Percentiles rank a stretch among this genome's conserved stretches.
Evolutionary conservation across 1,139 yeast genomes (phyloP).

Genomic region (Schwanniomyces etchellsii): DNA sequence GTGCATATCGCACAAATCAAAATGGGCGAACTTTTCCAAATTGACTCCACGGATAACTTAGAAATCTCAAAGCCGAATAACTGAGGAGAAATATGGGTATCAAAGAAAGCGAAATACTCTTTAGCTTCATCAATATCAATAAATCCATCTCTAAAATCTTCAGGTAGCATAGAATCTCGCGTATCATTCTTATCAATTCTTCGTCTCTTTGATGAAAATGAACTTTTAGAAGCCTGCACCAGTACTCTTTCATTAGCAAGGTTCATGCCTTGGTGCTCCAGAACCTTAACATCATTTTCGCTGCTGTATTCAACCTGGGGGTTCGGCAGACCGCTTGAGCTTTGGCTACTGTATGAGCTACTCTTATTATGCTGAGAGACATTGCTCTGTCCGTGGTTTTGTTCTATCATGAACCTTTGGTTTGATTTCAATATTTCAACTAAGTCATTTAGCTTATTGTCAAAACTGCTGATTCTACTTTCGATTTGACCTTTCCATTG

Average conservation of each 20-base stretch:
- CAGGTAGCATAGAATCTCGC: slow-evolving; percentile 8
- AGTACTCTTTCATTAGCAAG: too few relatives aligned
- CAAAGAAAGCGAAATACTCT: slow-evolving; percentile 47
- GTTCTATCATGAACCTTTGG: slow-evolving; percentile 14
- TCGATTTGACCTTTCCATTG: slow-evolving; percentile 45
- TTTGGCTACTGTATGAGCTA: too few relatives aligned
- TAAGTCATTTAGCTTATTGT: slow-evolving; percentile 39
- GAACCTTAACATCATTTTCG: background rate
- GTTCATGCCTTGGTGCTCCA: background rate
- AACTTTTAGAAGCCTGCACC: too few relatives aligned
- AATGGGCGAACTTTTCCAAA: slow-evolving; percentile 56
- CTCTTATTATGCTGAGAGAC: too few relatives aligned
- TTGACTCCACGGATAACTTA: slow-evolving; percentile 39
- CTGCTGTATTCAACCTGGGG: background rate
- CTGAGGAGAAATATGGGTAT: slow-evolving; percentile 55
- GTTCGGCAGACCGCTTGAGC: background rate
- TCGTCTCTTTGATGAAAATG: background rate
- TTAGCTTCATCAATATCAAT: slow-evolving; percentile 41
- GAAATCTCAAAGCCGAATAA: slow-evolving; percentile 62
- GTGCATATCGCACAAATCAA: slow-evolving; percentile 58
- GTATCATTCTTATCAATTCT: background rate
- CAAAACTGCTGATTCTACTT: slow-evolving; percentile 38
- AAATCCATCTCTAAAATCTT: slow-evolving; percentile 33
- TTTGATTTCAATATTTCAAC: slow-evolving; percentile 32
- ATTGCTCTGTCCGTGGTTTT: background rate